Conservation (phyloP, 2,329 filamentous ascomycete genomes). For the Cylindrodendrum hubeiense region DNA sequence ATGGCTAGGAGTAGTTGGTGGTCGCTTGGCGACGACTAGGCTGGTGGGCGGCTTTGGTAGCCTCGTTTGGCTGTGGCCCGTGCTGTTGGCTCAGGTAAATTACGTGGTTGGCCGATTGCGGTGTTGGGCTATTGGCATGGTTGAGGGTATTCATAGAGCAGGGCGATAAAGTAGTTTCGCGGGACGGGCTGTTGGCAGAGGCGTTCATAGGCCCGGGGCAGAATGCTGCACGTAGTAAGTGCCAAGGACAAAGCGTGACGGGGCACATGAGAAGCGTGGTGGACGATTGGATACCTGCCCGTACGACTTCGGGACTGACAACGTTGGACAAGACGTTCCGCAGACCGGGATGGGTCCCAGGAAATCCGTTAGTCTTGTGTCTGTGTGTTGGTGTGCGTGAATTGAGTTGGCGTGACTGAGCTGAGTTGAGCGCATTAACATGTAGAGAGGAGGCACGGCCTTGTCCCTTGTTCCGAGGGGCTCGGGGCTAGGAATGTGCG, state of each 20-base stretch:
- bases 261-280: constrained; percentile 21
- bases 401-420: background rate
- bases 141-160: background rate
- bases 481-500: background rate
- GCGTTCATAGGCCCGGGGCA: background rate
- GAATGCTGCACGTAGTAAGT: constrained; percentile 16
- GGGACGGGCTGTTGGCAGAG: background rate
- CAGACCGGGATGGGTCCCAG: constrained; percentile 12
- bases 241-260: constrained; percentile 27
- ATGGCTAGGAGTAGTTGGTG: constrained; percentile 7
- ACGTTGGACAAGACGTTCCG: constrained; percentile 27
- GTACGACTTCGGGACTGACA: constrained; percentile 36
- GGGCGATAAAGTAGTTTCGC: constrained; percentile 4
- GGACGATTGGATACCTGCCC: constrained; percentile 25
- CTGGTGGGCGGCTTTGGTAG: constrained; percentile 13
- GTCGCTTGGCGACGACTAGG: constrained; percentile 18
- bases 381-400: constrained; percentile 14
- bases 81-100: background rate
- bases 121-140: background rate
- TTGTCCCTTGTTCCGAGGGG: background rate
- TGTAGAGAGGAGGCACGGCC: background rate
- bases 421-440: background rate
- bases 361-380: constrained; percentile 24
- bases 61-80: constrained; percentile 19
- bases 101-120: constrained; percentile 19